Conservation (phyloP, 2,329 filamentous ascomycete species). For the Fusarium mangiferae region DNA sequence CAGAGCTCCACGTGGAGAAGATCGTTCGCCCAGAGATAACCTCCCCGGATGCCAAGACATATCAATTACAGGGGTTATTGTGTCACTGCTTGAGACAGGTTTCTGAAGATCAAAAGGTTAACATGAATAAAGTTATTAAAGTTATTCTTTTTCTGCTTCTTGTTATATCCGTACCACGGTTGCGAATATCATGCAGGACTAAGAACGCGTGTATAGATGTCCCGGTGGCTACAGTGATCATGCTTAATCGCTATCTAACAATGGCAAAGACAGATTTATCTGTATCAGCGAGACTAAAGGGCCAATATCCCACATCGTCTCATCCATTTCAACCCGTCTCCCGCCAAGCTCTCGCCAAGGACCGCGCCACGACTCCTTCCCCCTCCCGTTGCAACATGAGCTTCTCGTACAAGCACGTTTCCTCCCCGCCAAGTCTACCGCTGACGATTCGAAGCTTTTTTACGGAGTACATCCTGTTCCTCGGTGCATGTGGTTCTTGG, state of each 20-base stretch:
- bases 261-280: neutral
- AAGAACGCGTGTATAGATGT: no score
- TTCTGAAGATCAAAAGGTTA: neutral
- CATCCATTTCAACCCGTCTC: neutral
- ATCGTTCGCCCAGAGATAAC: conserved; percentile 22
- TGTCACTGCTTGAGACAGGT: neutral
- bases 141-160: neutral
- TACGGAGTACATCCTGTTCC: neutral
- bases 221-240: no score
- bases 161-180: neutral
- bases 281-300: neutral
- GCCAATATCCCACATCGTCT: neutral
- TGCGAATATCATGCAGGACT: neutral
- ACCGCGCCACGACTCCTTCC: conserved; percentile 13
- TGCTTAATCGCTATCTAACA: neutral
- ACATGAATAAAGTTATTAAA: neutral
- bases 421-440: neutral
- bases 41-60: conserved; percentile 23
- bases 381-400: conserved; percentile 1
- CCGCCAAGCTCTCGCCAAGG: conserved; percentile 29
- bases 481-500: neutral
- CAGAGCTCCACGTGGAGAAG: conserved; percentile 21
- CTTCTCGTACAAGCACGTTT: conserved; percentile 9
- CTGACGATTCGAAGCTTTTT: neutral
- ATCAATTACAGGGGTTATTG: neutral